These are phyloP conservation scores for Pestalotiopsis sp. DNA, from an alignment of 2,329 filamentous ascomycete species.

Conservation along the genomic window DNA sequence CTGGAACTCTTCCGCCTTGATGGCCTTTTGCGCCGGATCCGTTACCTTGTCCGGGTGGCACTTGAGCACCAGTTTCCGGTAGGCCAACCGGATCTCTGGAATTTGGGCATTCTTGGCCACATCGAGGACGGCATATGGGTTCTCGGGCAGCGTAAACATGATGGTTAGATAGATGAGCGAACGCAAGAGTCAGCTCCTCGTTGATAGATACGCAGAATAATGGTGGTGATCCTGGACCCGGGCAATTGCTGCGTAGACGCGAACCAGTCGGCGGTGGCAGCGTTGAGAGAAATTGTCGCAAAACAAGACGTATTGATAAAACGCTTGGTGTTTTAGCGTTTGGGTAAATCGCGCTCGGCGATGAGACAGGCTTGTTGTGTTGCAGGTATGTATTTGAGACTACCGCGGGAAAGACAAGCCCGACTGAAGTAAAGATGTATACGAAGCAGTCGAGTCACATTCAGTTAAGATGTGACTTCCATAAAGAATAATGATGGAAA, in stretches of 20 bases:
- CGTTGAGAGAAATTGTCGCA: slow-evolving; percentile 25
- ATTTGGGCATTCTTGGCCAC: slow-evolving; percentile 72
- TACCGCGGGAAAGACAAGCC: neutral
- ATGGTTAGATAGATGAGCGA: slow-evolving; percentile 22
- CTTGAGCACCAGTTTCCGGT: slow-evolving; percentile 85
- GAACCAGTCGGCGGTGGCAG: slow-evolving; percentile 27
- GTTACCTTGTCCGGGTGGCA: slow-evolving; percentile 93
- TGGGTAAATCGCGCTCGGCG: slow-evolving; percentile 20
- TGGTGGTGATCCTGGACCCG: neutral
- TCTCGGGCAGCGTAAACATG: slow-evolving; percentile 60
- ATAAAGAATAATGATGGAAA: slow-evolving; percentile 13
- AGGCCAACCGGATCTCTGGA: slow-evolving; percentile 74
- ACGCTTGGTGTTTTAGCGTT: slow-evolving; percentile 27
- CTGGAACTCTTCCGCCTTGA: slow-evolving; percentile 87
- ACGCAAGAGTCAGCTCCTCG: neutral
- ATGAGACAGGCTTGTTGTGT: neutral
- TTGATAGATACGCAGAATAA: neutral
- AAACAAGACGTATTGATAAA: slow-evolving; percentile 18
- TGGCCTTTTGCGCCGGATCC: slow-evolving; percentile 72
- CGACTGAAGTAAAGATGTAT: slow-evolving; percentile 16
- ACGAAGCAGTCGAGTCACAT: slow-evolving; percentile 27
- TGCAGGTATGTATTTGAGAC: slow-evolving; percentile 10
- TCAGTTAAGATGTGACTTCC: slow-evolving; percentile 37
- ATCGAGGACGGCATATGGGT: slow-evolving; percentile 81
- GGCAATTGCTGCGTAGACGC: slow-evolving; percentile 23